phyloP scores from a whole-genome alignment of 2,329 filamentous ascomycete species.

The Seiridium unicorne region DNA sequence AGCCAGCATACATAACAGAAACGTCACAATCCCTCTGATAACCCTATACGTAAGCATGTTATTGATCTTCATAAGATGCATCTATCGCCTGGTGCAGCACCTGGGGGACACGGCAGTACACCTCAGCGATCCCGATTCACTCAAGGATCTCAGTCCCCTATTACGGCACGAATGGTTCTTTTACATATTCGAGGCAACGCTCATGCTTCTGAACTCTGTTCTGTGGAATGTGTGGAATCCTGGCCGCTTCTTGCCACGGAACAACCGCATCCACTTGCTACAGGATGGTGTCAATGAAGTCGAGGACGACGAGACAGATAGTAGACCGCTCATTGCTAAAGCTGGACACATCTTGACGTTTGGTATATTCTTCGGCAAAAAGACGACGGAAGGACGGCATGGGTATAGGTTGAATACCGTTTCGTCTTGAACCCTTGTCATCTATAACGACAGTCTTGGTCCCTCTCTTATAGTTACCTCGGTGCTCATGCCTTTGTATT shows the following conservation, averaged over 20 bases:
- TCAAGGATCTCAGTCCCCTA: constrained; percentile 29
- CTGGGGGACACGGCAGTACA: constrained; percentile 29
- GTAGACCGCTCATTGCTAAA: not conserved
- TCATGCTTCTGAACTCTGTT: constrained; percentile 41
- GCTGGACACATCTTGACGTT: not conserved
- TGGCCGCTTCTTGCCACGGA: constrained; percentile 36
- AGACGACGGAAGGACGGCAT: not conserved
- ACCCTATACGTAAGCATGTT: constrained; percentile 41
- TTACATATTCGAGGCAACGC: constrained; percentile 41
- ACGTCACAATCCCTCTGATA: constrained; percentile 25
- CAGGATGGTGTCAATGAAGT: constrained; percentile 31
- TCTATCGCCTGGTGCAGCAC: constrained; percentile 49
- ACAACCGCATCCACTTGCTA: constrained; percentile 37
- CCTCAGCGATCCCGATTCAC: constrained; percentile 26
- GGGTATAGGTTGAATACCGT: not conserved
- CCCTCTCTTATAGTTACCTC: no score
- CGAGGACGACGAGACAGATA: constrained; percentile 2
- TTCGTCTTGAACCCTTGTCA: not conserved
- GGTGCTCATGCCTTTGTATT: no score
- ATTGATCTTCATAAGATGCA: constrained; percentile 46
- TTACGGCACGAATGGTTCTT: constrained; percentile 45
- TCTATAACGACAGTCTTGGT: not conserved
- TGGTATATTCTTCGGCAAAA: not conserved
- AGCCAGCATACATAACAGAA: constrained; percentile 12
- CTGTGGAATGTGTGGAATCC: constrained; percentile 42